These are phyloP conservation scores for Uncinocarpus reesii DNA, from an alignment of 2,329 filamentous ascomycete species.

Conservation along the genomic window DNA sequence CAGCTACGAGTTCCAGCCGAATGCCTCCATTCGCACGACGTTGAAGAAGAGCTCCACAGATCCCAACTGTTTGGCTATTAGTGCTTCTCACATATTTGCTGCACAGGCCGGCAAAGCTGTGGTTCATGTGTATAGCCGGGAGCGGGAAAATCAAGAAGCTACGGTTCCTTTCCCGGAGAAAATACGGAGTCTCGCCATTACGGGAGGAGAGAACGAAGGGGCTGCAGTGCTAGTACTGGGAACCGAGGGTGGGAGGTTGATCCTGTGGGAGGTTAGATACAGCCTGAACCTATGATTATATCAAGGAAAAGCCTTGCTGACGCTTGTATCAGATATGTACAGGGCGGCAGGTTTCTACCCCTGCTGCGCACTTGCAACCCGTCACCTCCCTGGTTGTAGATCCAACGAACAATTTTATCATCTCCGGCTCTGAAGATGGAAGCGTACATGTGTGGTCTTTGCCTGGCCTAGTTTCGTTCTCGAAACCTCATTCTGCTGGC, in stretches of 20 bases:
- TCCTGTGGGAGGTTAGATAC: slow-evolving; percentile 76
- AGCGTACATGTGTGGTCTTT: slow-evolving; percentile 90
- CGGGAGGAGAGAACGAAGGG: slow-evolving; percentile 47
- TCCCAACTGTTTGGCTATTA: slow-evolving; percentile 68
- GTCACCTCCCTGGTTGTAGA: slow-evolving; percentile 65
- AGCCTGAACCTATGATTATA: neutral
- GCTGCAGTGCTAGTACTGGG: slow-evolving; percentile 59
- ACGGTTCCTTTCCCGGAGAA: slow-evolving; percentile 78
- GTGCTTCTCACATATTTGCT: slow-evolving; percentile 73
- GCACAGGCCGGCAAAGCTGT: slow-evolving; percentile 87
- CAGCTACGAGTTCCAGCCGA: slow-evolving; percentile 68
- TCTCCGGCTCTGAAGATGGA: slow-evolving; percentile 53
- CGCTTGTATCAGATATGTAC: slow-evolving; percentile 30
- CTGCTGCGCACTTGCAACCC: slow-evolving; percentile 35
- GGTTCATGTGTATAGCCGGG: slow-evolving; percentile 79
- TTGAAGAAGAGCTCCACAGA: slow-evolving; percentile 91
- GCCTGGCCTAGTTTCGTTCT: slow-evolving; percentile 58
- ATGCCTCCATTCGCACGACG: slow-evolving; percentile 59
- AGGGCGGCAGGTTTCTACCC: slow-evolving; percentile 37
- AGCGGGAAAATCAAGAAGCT: slow-evolving; percentile 77
- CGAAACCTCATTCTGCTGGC: slow-evolving; percentile 34
- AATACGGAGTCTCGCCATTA: slow-evolving; percentile 66
- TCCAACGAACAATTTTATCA: slow-evolving; percentile 47
- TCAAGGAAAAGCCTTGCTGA: slow-evolving; percentile 2
- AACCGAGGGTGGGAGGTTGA: slow-evolving; percentile 72